Conservation (phyloP, 352 stramenopile genomes). For the Pilasporangium apinafurcum region DNA sequence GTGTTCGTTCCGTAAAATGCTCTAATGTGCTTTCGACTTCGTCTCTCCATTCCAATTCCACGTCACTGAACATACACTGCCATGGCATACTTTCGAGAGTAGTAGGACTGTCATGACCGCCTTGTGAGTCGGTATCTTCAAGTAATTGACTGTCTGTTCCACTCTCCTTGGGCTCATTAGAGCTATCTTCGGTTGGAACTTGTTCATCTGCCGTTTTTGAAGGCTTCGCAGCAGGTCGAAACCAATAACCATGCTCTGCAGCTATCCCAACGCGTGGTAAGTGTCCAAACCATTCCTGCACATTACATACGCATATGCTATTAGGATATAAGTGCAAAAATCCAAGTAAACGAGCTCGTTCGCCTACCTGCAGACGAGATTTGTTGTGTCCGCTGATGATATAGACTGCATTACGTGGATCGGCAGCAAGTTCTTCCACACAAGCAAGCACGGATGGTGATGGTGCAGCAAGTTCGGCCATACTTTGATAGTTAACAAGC, state of each 20-base stretch:
- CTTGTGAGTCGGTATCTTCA: not conserved
- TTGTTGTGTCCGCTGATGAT: conserved; percentile 85
- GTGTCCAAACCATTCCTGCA: conserved; percentile 78
- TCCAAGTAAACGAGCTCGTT: not conserved
- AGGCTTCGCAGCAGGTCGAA: conserved; percentile 61
- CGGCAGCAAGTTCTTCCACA: conserved; percentile 56
- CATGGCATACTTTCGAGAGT: conserved; percentile 37
- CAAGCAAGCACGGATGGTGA: conserved; percentile 50
- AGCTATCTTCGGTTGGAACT: too few relatives aligned
- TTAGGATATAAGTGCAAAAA: too few relatives aligned
- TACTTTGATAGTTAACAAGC: conserved; percentile 75
- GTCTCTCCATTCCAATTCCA: conserved; percentile 70
- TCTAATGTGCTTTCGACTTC: conserved; percentile 82
- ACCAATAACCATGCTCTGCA: conserved; percentile 81
- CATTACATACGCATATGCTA: not conserved
- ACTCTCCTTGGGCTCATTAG: not conserved
- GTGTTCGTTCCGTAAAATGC: conserved; percentile 84
- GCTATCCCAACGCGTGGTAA: conserved; percentile 67
- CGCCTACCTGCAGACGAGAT: conserved; percentile 34
- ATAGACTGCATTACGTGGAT: conserved; percentile 80
- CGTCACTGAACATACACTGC: conserved; percentile 80
- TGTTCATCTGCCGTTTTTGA: conserved; percentile 11
- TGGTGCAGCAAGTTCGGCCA: conserved; percentile 61
- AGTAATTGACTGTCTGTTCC: not conserved
- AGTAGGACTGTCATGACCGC: not conserved